These are phyloP conservation scores for Phytopythium sindhum DNA, from an alignment of 352 stramenopile species.

Conservation along the genomic window DNA sequence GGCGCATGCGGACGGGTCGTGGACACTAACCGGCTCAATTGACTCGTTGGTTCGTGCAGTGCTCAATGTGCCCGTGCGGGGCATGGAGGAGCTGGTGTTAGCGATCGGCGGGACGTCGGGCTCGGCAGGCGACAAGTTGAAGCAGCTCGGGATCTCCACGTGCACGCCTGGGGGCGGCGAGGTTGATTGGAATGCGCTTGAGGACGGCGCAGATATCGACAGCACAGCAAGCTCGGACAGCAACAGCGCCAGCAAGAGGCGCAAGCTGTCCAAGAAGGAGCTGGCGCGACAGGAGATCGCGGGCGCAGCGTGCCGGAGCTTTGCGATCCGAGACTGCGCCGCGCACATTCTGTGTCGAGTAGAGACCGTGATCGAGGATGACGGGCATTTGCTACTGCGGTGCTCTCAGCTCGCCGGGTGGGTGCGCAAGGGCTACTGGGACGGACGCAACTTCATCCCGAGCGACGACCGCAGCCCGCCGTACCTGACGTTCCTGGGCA, in stretches of 20 bases:
- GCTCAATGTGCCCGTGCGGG: constrained; percentile 66
- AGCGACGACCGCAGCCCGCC: constrained; percentile 24
- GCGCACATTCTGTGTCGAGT: constrained; percentile 72
- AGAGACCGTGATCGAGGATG: constrained; percentile 53
- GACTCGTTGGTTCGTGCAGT: constrained; percentile 28
- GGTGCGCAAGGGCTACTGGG: constrained; percentile 64
- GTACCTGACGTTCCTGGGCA: constrained; percentile 84
- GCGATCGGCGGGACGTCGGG: constrained; percentile 64
- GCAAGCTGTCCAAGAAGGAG: constrained; percentile 67
- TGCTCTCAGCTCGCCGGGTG: constrained; percentile 63
- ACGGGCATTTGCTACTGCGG: constrained; percentile 70
- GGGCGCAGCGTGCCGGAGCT: constrained; percentile 18
- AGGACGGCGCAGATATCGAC: not conserved
- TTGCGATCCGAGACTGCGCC: constrained; percentile 53
- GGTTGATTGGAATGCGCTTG: not conserved
- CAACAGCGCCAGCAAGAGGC: constrained; percentile 25
- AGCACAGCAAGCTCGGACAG: not conserved
- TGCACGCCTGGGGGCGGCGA: constrained; percentile 43
- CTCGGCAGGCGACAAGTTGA: constrained; percentile 59
- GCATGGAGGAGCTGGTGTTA: constrained; percentile 77
- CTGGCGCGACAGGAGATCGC: constrained; percentile 30
- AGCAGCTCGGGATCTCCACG: constrained; percentile 34
- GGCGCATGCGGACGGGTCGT: not conserved
- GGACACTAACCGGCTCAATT: constrained; percentile 7
- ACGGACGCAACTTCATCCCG: constrained; percentile 77